Evolutionary conservation across 2,329 filamentous ascomycete species (phyloP), one percentile per base, ranked within the genome.

Genomic region (Aspergillus calidoustus): DNA sequence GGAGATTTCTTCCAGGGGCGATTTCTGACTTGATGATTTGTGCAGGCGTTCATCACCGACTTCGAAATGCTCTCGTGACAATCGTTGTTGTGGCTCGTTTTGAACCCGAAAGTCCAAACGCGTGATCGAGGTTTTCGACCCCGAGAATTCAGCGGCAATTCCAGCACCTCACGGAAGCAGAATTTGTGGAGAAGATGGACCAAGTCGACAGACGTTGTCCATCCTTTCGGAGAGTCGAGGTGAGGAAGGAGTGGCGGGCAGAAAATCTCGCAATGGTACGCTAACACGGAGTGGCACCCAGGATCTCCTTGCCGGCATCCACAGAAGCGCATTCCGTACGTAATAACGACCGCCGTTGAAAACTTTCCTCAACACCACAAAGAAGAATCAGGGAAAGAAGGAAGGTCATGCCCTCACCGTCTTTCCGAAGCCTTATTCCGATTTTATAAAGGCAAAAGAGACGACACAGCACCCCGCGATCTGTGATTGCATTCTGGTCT

Each of bases 241-340:
- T 46, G 17, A 61, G 50, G 49, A 59, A 54, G 38, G 56, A 53
- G 59, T 61, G 59, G 59, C 59, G 59, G 59, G 15, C 30, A 17
- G 54, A 60, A 61, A 61, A 61, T 57, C 30, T 61, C 59, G 49
- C 59, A 61, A 19, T 44, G 59, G 59, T 43, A 61, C 58, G 47
- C 49, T 49, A 49, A 48, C 28, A 46, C 28, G 13, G 46, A 47
- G 23, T 51, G 54, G 49, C 51, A 38, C 54, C 54, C 59, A 61
- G 49, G 52, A 57, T 61, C 59, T 61, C 23, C 59, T 52, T 57
- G 53, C 54, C 49, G 34, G 49, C 54, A 50, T 61, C 59, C 54
- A 57, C 59, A 61, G 38, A 54, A 23, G 41, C 50, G 49, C 59
- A 57, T 57, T 50, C 54, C 59, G 59, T 61, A 61, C 59, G 59